Conservation (phyloP, 1,139 yeast genomes). For the Yamadazyma trypodendri region DNA sequence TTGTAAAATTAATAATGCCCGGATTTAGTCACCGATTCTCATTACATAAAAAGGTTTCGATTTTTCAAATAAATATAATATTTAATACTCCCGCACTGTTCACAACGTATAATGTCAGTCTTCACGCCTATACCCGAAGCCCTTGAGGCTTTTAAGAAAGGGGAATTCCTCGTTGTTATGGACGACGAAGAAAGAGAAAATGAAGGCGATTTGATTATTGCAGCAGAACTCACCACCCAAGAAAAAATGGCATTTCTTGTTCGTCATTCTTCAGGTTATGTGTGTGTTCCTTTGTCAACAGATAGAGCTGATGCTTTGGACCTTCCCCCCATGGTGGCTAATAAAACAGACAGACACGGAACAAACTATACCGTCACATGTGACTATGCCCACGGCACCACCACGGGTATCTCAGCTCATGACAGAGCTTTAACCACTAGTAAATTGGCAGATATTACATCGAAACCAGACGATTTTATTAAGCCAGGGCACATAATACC, state of each 20-base stretch:
- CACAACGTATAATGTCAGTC: constrained; percentile 6
- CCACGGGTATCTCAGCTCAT: constrained; percentile 96
- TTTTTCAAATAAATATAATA: not conserved
- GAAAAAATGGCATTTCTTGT: constrained; percentile 94
- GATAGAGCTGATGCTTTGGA: constrained; percentile 77
- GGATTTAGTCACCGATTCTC: not conserved
- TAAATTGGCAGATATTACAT: constrained; percentile 60
- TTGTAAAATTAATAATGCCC: not conserved
- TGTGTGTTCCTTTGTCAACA: constrained; percentile 84
- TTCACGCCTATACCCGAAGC: constrained; percentile 72
- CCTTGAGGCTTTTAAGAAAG: constrained; percentile 74
- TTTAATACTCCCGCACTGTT: not conserved
- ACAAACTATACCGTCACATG: constrained; percentile 96
- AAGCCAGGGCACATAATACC: constrained; percentile 96
- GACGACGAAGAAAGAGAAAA: constrained; percentile 96
- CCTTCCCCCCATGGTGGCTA: constrained; percentile 73
- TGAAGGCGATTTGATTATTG: constrained; percentile 94
- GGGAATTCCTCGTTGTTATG: constrained; percentile 90
- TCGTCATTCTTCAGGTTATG: constrained; percentile 85
- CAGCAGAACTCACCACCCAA: constrained; percentile 78
- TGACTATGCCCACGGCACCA: constrained; percentile 80
- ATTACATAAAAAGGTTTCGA: not conserved
- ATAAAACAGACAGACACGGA: constrained; percentile 81
- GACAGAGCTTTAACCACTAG: constrained; percentile 87
- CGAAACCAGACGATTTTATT: constrained; percentile 65